Evolutionary conservation across 331 rosid genomes (phyloP).

Genomic region (Acacia concinna): DNA sequence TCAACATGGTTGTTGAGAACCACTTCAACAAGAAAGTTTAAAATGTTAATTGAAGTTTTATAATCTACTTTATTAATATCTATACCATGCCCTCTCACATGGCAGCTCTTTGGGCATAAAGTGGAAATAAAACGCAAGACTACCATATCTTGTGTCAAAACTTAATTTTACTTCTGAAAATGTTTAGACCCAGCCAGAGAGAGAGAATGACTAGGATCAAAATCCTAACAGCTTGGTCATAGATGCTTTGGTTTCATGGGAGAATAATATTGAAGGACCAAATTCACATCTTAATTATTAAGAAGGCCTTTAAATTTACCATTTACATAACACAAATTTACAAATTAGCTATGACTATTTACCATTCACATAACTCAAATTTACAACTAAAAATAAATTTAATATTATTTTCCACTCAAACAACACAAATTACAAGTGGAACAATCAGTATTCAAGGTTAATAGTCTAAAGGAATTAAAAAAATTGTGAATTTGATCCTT

Average conservation of each 20-base stretch:
- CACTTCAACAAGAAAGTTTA: background rate
- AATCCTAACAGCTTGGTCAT: background rate
- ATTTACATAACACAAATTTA: background rate
- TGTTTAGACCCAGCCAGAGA: background rate
- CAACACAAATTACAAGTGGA: no score
- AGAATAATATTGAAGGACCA: background rate
- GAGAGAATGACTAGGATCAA: background rate
- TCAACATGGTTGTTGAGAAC: background rate
- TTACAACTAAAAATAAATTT: background rate
- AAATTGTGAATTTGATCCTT: no score
- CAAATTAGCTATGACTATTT: background rate
- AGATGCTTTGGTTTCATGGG: background rate
- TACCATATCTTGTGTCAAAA: background rate
- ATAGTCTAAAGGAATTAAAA: no score
- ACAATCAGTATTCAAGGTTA: no score
- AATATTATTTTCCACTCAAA: no score
- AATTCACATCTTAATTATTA: background rate
- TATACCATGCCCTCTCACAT: background rate
- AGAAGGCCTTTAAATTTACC: background rate
- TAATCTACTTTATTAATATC: background rate
- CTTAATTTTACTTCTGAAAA: background rate
- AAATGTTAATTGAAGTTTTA: background rate
- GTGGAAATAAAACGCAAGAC: background rate
- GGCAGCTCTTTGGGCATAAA: background rate
- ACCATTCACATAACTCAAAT: background rate